Conservation (phyloP, 1,284 basidiomycete species). For the Ceratobasidium sp. region DNA sequence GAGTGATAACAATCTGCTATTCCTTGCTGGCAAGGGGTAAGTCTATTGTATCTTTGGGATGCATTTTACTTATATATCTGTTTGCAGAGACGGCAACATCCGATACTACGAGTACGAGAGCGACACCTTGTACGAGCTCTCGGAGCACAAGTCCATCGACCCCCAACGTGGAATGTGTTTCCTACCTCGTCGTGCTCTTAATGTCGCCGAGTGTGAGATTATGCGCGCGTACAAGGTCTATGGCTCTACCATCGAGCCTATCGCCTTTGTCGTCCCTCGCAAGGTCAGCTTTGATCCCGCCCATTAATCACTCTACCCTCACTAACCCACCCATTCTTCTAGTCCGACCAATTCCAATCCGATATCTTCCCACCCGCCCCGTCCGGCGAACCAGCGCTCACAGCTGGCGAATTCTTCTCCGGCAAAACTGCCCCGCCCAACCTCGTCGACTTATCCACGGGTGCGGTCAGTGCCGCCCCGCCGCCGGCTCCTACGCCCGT, state of each 20-base stretch:
- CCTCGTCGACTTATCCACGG: conserved; percentile 66
- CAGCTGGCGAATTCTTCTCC: conserved; percentile 87
- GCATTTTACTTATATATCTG: conserved; percentile 49
- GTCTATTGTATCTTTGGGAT: conserved; percentile 51
- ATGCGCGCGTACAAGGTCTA: conserved; percentile 95
- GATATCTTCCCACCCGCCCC: conserved; percentile 96
- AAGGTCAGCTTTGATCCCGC: conserved; percentile 66
- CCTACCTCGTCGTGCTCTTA: conserved; percentile 91
- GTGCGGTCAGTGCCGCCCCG: conserved; percentile 50
- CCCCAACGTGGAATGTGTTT: conserved; percentile 98
- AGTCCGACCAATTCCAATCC: conserved; percentile 91
- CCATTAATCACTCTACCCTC: neutral
- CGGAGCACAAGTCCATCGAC: conserved; percentile 91
- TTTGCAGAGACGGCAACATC: conserved; percentile 87
- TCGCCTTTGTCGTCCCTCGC: conserved; percentile 94
- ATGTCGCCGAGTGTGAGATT: conserved; percentile 93
- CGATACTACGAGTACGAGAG: conserved; percentile 96
- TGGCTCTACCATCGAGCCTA: conserved; percentile 82
- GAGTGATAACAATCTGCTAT: conserved; percentile 93
- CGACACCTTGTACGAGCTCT: conserved; percentile 84
- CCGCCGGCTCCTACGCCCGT: conserved; percentile 57
- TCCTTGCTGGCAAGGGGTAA: conserved; percentile 89
- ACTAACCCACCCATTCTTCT: conserved; percentile 26
- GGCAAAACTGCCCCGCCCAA: conserved; percentile 85
- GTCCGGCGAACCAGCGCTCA: conserved; percentile 83